Base-by-base conservation (phyloP, 805 yeast species). In the Yamadazyma olivae region DNA sequence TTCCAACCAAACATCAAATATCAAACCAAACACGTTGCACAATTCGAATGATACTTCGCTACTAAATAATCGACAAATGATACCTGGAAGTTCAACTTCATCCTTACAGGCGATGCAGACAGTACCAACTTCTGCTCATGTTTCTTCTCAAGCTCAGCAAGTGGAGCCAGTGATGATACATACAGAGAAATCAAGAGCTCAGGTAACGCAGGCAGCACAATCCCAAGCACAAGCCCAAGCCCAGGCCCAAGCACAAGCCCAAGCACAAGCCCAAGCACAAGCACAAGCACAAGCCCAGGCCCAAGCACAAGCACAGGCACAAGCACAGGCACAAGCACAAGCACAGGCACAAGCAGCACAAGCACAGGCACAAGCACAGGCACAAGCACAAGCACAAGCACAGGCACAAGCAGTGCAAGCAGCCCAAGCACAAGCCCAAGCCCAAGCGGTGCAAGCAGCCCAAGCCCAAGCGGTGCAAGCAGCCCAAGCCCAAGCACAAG, bases 371-470 rank as follows among this genome's bases (percentile, higher is more conserved):
- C 33, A 30, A 14, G 25, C 16, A 6, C 25, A 30, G 6, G 25
- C 33, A 19, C 23, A 30, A 20, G 15, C 17, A 8, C 19, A 27
- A 30, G 27, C 18, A 15, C 38, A 26, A 17, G 24, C 36, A 2
- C 39, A 35, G 17, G 30, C 26, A 15, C 37, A 31, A 16, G 27
- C 27, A 15, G 25, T 38, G 3, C 38, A 34, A 19, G 32, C 36
- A 6, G 28, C 28, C 12, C 33, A 32, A 19, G 34, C 27, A 17
- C 42, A 35, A 27, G 33, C 36, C 7, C 40, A 28, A 23, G 33
- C 10, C 22, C 36, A 17, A 26, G 33, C 36, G 5, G 30, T 18
- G 13, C 25, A 23, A 27, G 35, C 24, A 17, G 35, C 24, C 12
- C 15, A 25, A 13, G 28, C 8, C 12, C 28, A 25, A 16, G 16